Evolutionary conservation across 139 green algal genomes (phyloP).

Genomic region (Picocystis salinarum): DNA sequence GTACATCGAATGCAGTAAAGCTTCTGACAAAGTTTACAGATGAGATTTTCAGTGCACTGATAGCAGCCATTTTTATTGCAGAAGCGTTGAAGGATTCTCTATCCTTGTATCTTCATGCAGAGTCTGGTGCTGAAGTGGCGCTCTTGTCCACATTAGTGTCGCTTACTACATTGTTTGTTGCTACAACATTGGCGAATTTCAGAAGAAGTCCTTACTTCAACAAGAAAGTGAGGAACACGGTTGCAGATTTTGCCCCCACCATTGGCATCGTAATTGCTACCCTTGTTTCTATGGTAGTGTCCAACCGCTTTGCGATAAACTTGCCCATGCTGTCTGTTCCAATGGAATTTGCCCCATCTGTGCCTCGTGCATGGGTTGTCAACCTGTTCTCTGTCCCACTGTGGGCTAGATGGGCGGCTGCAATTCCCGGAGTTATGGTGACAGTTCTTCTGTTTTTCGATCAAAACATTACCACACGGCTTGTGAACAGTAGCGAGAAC

Average conservation of each 20-base stretch:
- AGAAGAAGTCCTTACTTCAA: conserved; percentile 3
- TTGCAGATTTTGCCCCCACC: conserved; percentile 6
- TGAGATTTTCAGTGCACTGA: conserved; percentile 7
- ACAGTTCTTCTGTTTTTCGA: conserved; percentile 8
- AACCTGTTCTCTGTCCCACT: background rate
- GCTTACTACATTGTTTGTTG: background rate
- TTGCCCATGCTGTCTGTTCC: background rate
- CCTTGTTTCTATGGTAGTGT: background rate
- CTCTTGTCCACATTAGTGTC: background rate
- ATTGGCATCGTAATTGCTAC: conserved; percentile 1
- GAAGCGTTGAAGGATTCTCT: conserved; percentile 5
- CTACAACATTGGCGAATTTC: background rate
- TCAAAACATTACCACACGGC: conserved; percentile 8
- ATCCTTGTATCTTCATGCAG: background rate
- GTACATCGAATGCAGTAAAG: background rate
- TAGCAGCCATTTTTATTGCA: conserved; percentile 6
- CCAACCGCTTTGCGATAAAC: background rate
- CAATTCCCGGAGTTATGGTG: background rate
- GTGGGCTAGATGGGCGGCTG: background rate
- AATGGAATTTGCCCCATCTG: background rate
- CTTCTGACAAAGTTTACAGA: conserved; percentile 6
- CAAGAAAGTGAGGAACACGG: conserved; percentile 2
- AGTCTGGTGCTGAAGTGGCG: background rate
- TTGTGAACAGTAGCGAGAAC: conserved; percentile 5
- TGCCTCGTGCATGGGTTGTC: conserved; percentile 1